A percentile compares a stretch with the other conserved stretches of the same genome.
phyloP scores from a whole-genome alignment of 2,329 filamentous ascomycete species.

The Hymenoscyphus scutula region DNA sequence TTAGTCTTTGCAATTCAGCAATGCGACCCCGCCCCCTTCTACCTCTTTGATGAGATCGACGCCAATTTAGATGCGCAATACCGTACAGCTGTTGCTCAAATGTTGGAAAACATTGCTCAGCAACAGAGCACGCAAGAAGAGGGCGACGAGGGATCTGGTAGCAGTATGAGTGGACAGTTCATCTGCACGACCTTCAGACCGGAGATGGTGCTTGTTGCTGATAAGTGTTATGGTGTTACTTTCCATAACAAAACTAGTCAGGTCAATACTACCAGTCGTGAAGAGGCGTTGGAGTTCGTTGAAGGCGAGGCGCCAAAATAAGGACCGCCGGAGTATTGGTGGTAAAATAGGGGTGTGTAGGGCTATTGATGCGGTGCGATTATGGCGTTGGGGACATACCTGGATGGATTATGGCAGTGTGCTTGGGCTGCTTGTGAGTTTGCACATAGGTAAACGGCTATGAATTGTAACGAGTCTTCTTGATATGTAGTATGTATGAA shows the following conservation, averaged over 20 bases:
- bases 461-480: not conserved
- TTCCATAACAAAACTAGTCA: slow-evolving; percentile 92
- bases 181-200: slow-evolving; percentile 99
- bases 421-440: not conserved
- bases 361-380: not conserved
- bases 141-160: slow-evolving; percentile 35
- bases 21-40: slow-evolving; percentile 95
- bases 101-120: slow-evolving; percentile 75
- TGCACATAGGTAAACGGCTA: not conserved
- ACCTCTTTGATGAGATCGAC: slow-evolving; percentile 98
- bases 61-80: slow-evolving; percentile 98
- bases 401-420: not conserved
- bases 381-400: slow-evolving; percentile 8
- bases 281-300: slow-evolving; percentile 90
- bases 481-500: not conserved
- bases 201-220: slow-evolving; percentile 91
- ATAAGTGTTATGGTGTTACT: slow-evolving; percentile 96
- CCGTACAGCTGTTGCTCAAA: slow-evolving; percentile 87
- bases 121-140: slow-evolving; percentile 44
- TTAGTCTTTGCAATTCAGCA: slow-evolving; percentile 98
- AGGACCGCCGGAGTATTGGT: not conserved
- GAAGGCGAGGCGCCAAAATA: slow-evolving; percentile 64
- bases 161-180: slow-evolving; percentile 67
- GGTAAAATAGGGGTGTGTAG: not conserved
- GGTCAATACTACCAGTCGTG: slow-evolving; percentile 83